Evolutionary conservation across 2,329 filamentous ascomycete species (phyloP), one percentile per base, ranked within the genome.

Genomic region (Colletotrichum somersetense): DNA sequence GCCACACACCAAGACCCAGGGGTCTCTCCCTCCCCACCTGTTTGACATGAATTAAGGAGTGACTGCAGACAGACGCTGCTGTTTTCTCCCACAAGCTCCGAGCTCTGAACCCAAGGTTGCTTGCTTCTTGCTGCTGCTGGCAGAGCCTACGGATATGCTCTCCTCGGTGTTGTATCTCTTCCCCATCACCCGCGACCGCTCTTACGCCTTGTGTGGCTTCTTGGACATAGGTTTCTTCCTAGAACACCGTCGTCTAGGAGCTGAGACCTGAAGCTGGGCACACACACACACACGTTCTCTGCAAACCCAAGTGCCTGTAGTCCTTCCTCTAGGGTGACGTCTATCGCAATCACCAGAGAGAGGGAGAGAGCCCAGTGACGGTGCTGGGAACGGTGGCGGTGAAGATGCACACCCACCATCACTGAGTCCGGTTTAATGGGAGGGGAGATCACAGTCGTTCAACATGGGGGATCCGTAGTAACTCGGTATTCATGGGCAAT

Each of bases 41-140:
- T 71, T 71, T 71, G 68, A 63, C 52, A 30, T 71, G 68, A 62
- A 71, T 67, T 68, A 71, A 71, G 68, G 68, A 68, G 68, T 40
- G 50, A 62, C 52, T 38, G 10, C 35, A 10, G 35, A 35, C 50
- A 71, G 57, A 48, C 48, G 55, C 55, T 66, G 55, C 57, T 26
- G 1, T n/a, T 46, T 50, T 61, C 52, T 58, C n/a, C 18, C 26
- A 62, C 50, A 46, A n/a, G 8, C 26, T 56, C 30, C 26, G 30
- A 62, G 35, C 44, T 61, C 38, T 40, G 3, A 14, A 40, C 38
- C 11, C 38, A 40, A 40, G 38, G 38, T 40, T 40, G 38, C 44
- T 42, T 7, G 3, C 26, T 26, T 26, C 26, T 26, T 26, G 26
- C 26, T 35, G 35, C 59, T 55, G 55, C 64, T 62, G 44, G 30